phyloP scores from a whole-genome alignment of 2,329 filamentous ascomycete genomes.

The Trichophyton mentagrophytes region DNA sequence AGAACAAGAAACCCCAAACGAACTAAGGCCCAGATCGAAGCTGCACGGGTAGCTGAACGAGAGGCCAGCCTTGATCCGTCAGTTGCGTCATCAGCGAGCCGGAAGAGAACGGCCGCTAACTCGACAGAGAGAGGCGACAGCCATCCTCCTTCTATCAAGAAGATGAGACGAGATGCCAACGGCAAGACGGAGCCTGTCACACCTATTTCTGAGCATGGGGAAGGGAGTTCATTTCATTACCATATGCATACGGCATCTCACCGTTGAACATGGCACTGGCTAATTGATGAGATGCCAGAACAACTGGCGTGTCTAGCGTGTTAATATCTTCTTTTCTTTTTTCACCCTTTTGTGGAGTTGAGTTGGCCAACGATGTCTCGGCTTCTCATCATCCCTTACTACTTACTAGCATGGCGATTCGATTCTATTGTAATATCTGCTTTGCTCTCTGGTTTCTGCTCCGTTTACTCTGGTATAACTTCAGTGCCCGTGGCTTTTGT shows the following conservation, averaged over 20 bases:
- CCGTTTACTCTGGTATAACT: neutral
- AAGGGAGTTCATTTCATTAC: neutral
- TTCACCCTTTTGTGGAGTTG: neutral
- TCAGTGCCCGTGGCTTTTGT: no score
- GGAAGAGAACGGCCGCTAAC: neutral
- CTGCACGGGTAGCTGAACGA: constrained; percentile 20
- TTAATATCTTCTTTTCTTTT: neutral
- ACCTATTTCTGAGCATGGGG: constrained; percentile 3
- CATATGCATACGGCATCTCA: neutral
- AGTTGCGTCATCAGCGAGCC: neutral
- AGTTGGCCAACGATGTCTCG: neutral
- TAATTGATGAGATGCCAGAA: neutral
- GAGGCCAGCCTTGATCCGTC: constrained; percentile 3
- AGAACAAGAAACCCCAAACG: constrained; percentile 34
- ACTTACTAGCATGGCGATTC: constrained; percentile 1
- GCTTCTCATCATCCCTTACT: neutral
- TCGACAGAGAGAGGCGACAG: neutral
- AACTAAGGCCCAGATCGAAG: constrained; percentile 33
- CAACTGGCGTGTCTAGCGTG: neutral
- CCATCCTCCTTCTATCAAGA: neutral
- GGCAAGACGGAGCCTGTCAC: constrained; percentile 4
- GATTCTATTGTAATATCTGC: neutral
- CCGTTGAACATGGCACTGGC: neutral
- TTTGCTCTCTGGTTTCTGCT: neutral
- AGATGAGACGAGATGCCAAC: neutral